phyloP scores from a whole-genome alignment of 192 early-diverging fungal species.

The Coemansia sp. region DNA sequence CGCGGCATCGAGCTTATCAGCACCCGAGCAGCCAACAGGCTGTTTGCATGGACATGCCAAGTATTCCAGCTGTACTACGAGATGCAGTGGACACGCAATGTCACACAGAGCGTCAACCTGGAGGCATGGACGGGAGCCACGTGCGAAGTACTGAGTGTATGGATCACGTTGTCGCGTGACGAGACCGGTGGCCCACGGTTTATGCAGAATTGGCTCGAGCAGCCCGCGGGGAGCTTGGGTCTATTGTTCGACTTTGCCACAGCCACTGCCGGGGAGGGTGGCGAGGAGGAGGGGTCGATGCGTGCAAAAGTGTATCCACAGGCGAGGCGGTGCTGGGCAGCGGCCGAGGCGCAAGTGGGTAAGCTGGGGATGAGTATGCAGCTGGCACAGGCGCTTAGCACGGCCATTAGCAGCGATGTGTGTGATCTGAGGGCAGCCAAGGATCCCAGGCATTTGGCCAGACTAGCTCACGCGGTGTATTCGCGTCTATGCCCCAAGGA shows the following conservation, averaged over 20 bases:
- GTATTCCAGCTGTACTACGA: conserved; percentile 28
- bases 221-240: conserved; percentile 15
- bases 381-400: conserved; percentile 32
- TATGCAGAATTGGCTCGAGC: conserved; percentile 33
- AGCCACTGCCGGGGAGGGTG: background rate
- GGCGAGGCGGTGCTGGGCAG: conserved; percentile 36
- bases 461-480: conserved; percentile 31
- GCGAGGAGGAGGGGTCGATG: background rate
- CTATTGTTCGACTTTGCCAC: conserved; percentile 40
- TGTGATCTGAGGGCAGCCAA: conserved; percentile 17
- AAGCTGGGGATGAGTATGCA: conserved; percentile 20
- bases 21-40: background rate
- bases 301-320: conserved; percentile 16
- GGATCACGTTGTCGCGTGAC: conserved; percentile 35
- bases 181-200: conserved; percentile 28
- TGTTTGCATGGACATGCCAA: conserved; percentile 34
- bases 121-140: conserved; percentile 15
- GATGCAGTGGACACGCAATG: conserved; percentile 17
- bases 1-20: conserved; percentile 14
- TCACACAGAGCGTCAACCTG: background rate
- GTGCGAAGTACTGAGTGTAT: conserved; percentile 30
- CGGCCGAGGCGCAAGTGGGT: conserved; percentile 32
- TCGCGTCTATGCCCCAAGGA: conserved; percentile 32
- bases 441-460: conserved; percentile 33
- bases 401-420: conserved; percentile 23